Evolutionary conservation across 441 rosid species (phyloP), one percentile per base, ranked within the genome.

Genomic region (Theobroma grandiflorum): DNA sequence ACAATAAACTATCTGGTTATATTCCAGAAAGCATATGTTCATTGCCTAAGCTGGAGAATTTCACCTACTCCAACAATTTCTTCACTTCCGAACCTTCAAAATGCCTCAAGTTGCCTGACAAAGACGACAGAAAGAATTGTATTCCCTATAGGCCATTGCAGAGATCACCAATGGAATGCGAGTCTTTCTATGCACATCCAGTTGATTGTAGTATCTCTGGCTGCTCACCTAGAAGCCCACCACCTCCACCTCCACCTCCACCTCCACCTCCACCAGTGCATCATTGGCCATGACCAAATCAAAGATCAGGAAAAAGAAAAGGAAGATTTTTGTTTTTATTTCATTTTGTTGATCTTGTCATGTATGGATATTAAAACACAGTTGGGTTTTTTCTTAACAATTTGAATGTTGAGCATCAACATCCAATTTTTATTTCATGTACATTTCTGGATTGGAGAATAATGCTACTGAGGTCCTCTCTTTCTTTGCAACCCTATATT

Each of bases 61-160:
- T 96, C 86, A 96, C 97, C 0, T 93, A 82, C 79, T 93, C 97
- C 8, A 72, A 85, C 61, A 95, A 95, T 79, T 95, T 86, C 87
- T 88, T 95, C 84, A 82, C 74, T 67, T 75, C 81, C 1, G 97
- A 90, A 83, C 96, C 98, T 57, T 80, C 79, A 3, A 82, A 64
- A 49, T 95, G 99, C 86, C 84, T 87, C 35, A 87, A 82, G 52
- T 79, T 93, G 85, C 84, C 61, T 1, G 86, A 82, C 5, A 81
- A 85, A 83, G 90, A 93, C 68, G 97, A 95, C 74, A 82, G 79
- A 37, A 53, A 63, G 81, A 95, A 95, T 55, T 95, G 98, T 81
- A 84, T 95, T 37, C 92, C 90, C 0, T 33, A 61, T 6, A 85
- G 93, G 79, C 94, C 95, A 50, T 47, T 75, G 74, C 97, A 95